Evolutionary conservation across 2,329 filamentous ascomycete genomes (phyloP).

Genomic region (Colletotrichum sp.): DNA sequence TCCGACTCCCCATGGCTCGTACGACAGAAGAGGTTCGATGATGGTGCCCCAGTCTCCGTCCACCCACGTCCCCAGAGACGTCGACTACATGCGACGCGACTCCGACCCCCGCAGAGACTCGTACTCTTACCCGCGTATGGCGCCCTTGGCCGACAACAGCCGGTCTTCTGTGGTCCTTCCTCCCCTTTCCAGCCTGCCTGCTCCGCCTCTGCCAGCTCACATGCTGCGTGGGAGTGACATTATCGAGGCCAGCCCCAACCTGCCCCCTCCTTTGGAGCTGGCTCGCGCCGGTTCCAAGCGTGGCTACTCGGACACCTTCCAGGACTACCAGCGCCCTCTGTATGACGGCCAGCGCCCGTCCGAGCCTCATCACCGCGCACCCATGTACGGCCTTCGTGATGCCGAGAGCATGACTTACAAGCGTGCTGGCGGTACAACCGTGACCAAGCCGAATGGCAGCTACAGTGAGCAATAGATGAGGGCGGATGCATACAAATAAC

Average conservation of each 20-base stretch:
- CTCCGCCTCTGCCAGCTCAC: neutral
- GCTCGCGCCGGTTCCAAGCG: conserved; percentile 22
- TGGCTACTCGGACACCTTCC: conserved; percentile 17
- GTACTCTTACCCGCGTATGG: conserved; percentile 30
- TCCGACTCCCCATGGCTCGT: conserved; percentile 36
- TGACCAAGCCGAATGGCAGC: neutral
- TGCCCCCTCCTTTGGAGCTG: neutral
- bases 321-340: conserved; percentile 29
- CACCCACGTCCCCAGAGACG: conserved; percentile 22
- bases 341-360: conserved; percentile 42
- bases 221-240: neutral
- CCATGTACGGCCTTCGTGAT: neutral
- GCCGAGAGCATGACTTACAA: conserved; percentile 29
- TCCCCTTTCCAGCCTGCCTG: neutral
- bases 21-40: conserved; percentile 39
- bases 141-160: conserved; percentile 30
- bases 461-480: neutral
- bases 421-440: conserved; percentile 37
- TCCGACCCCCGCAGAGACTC: conserved; percentile 22
- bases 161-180: neutral
- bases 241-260: conserved; percentile 11
- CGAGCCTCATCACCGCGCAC: conserved; percentile 35
- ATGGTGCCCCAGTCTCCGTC: conserved; percentile 44
- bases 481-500: neutral
- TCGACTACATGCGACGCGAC: neutral